Conservation (phyloP, 1,284 basidiomycete species). For the Ustilago xerochloae region DNA sequence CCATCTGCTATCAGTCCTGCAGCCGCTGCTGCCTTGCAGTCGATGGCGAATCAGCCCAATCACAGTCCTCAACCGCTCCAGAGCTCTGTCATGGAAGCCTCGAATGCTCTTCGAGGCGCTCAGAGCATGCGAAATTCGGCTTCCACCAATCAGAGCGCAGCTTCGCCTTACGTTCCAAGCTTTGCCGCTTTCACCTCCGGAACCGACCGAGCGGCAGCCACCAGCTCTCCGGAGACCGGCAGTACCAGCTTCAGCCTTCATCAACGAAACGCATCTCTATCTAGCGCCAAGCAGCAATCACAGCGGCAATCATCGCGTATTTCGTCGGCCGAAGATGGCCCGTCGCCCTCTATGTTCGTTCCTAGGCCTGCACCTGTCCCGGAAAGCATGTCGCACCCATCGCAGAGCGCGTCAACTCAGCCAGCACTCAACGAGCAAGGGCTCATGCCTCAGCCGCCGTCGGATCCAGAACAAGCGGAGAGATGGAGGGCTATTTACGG, state of each 20-base stretch:
- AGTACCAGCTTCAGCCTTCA: conserved; percentile 28
- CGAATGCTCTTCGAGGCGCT: conserved; percentile 21
- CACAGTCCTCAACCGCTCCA: conserved; percentile 9
- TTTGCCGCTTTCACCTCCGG: conserved; percentile 23
- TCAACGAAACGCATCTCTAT: conserved; percentile 28
- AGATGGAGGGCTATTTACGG: conserved; percentile 50
- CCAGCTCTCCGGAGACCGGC: conserved; percentile 36
- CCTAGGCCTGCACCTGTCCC: conserved; percentile 33
- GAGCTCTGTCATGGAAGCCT: conserved; percentile 28
- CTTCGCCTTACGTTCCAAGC: conserved; percentile 19
- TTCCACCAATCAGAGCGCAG: conserved; percentile 16
- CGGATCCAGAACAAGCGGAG: conserved; percentile 36
- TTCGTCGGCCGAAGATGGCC: conserved; percentile 7
- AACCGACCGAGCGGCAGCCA: conserved; percentile 24
- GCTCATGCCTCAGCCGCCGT: conserved; percentile 31
- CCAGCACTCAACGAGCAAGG: conserved; percentile 8
- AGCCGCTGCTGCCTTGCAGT: conserved; percentile 38
- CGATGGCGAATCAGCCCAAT: conserved; percentile 22
- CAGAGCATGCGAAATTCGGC: conserved; percentile 41
- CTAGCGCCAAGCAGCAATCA: conserved; percentile 14
- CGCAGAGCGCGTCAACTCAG: background rate
- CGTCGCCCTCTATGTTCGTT: conserved; percentile 9
- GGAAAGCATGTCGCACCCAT: background rate
- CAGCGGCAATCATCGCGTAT: conserved; percentile 5
- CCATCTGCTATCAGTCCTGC: conserved; percentile 42